Percentiles rank a stretch among this genome's conserved stretches.
Conservation (phyloP, 2,329 filamentous ascomycete species). For the Fusarium sp. region DNA sequence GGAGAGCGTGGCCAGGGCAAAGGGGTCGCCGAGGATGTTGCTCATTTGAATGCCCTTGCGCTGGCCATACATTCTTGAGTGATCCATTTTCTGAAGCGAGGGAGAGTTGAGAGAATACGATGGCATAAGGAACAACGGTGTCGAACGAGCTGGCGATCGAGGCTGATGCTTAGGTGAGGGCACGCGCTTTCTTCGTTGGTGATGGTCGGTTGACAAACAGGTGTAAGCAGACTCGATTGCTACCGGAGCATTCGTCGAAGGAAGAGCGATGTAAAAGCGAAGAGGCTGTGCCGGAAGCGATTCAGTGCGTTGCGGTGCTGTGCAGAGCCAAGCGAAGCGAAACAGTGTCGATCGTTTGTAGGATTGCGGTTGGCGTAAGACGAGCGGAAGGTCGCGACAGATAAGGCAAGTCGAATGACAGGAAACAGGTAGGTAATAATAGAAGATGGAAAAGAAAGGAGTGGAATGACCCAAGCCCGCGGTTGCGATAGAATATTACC, state of each 20-base stretch:
- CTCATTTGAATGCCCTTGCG: slow-evolving; percentile 76
- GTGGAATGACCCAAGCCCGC: slow-evolving; percentile 37
- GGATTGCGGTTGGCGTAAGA: slow-evolving; percentile 23
- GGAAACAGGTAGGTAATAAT: slow-evolving; percentile 33
- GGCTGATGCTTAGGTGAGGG: slow-evolving; percentile 9
- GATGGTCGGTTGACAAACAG: slow-evolving; percentile 7
- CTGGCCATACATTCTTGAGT: slow-evolving; percentile 66
- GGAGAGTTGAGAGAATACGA: slow-evolving; percentile 77
- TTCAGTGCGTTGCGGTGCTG: neutral
- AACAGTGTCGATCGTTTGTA: slow-evolving; percentile 30
- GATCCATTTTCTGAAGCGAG: slow-evolving; percentile 84
- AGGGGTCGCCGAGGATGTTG: slow-evolving; percentile 95
- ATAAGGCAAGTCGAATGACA: slow-evolving; percentile 24
- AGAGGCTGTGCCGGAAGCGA: slow-evolving; percentile 27
- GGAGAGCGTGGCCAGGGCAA: slow-evolving; percentile 92
- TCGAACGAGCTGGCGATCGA: slow-evolving; percentile 14
- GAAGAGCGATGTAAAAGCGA: slow-evolving; percentile 9
- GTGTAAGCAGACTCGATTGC: slow-evolving; percentile 36
- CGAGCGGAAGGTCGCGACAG: slow-evolving; percentile 8
- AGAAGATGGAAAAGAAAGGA: slow-evolving; percentile 36
- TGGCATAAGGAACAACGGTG: slow-evolving; percentile 68
- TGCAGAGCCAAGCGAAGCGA: slow-evolving; percentile 16
- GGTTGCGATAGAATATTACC: slow-evolving; percentile 21
- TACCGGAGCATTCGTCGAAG: slow-evolving; percentile 44
- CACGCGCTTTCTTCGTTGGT: slow-evolving; percentile 26